phyloP scores from a whole-genome alignment of 768 basidiomycete genomes.

The Tephrocybe sp. region DNA sequence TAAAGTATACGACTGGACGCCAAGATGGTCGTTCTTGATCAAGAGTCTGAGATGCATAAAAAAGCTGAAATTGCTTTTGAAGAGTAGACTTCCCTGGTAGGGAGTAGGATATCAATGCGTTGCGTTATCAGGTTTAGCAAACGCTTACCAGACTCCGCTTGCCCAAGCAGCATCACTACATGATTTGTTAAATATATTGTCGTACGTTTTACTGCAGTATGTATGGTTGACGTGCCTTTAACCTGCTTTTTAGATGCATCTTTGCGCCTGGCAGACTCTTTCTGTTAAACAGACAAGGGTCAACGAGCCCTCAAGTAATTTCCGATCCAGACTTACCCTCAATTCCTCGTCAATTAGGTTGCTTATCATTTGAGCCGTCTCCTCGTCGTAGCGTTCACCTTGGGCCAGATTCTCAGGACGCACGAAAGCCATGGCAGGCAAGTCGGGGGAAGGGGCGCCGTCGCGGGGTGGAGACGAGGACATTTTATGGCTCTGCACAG shows the following conservation, averaged over 20 bases:
- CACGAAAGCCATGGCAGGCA: slow-evolving; percentile 10
- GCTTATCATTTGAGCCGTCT: slow-evolving; percentile 44
- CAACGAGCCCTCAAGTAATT: not conserved
- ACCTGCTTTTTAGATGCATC: slow-evolving; percentile 38
- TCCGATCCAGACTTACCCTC: slow-evolving; percentile 31
- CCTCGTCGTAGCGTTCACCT: slow-evolving; percentile 27
- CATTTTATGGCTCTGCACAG: slow-evolving; percentile 10
- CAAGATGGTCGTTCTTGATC: slow-evolving; percentile 72
- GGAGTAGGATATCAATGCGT: not conserved
- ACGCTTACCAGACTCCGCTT: slow-evolving; percentile 60
- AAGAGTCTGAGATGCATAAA: slow-evolving; percentile 68
- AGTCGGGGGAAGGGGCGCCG: slow-evolving; percentile 6
- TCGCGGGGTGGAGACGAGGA: slow-evolving; percentile 1
- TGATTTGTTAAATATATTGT: not conserved
- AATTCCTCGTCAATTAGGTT: slow-evolving; percentile 56
- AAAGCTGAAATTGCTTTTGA: slow-evolving; percentile 82
- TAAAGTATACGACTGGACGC: slow-evolving; percentile 81
- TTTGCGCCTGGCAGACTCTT: slow-evolving; percentile 44
- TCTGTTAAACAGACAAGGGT: slow-evolving; percentile 28
- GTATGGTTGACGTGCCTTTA: slow-evolving; percentile 40
- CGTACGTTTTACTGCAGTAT: not conserved
- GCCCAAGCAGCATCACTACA: slow-evolving; percentile 71
- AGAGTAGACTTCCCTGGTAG: slow-evolving; percentile 71
- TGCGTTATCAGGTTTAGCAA: not conserved
- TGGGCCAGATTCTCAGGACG: slow-evolving; percentile 10